Percentiles rank a stretch among this genome's conserved stretches.
Evolutionary conservation across 2,329 filamentous ascomycete genomes (phyloP).

Genomic region (Diaporthe sp.): DNA sequence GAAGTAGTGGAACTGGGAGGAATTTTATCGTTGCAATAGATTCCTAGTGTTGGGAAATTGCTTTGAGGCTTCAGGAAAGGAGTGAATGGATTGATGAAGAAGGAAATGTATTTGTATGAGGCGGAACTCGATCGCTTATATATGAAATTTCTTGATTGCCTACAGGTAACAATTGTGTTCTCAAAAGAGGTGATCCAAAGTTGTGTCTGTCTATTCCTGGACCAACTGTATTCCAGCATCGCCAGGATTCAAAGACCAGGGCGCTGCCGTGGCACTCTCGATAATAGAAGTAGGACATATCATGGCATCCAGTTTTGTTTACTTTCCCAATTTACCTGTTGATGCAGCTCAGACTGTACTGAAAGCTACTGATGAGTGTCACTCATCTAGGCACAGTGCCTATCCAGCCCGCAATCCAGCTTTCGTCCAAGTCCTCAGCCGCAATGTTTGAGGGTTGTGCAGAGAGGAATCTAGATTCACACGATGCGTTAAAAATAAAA

Average conservation of each 20-base stretch:
- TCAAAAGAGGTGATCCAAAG: neutral
- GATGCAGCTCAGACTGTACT: neutral
- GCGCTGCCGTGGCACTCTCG: neutral
- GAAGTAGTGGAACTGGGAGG: neutral
- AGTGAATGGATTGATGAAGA: neutral
- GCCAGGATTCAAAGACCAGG: neutral
- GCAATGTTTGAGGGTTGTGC: neutral
- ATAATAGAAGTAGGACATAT: neutral
- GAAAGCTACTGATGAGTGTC: too few relatives aligned
- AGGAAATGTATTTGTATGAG: neutral
- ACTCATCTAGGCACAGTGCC: neutral
- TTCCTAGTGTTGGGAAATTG: neutral
- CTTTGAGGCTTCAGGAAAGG: neutral
- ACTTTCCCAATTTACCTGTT: neutral
- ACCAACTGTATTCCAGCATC: neutral
- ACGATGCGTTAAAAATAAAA: neutral
- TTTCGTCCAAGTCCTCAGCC: neutral
- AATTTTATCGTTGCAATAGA: neutral
- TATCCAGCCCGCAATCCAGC: neutral
- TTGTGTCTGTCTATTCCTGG: neutral
- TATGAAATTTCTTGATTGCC: neutral
- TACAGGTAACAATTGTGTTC: neutral
- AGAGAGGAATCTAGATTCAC: conserved; percentile 3
- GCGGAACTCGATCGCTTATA: neutral
- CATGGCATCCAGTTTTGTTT: neutral